Evolutionary conservation across 1,284 basidiomycete genomes (phyloP), one percentile per base, ranked within the genome.

Genomic region (Pseudozyma tsukubaensis): DNA sequence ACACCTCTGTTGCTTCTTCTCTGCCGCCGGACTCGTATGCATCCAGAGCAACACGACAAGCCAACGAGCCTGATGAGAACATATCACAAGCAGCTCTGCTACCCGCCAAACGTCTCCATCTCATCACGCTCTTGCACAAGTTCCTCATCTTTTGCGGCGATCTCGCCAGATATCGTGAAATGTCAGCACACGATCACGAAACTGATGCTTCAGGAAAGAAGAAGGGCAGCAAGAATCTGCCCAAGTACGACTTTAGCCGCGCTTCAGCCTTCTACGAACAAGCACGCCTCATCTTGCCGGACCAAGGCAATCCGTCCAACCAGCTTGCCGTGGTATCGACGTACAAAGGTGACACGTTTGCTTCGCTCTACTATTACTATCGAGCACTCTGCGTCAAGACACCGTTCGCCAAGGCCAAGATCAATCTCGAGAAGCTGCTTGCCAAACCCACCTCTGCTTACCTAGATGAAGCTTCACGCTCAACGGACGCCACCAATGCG

Each of bases 291-390:
- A 53, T 83, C 35, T 48, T 82, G 34, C 81, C 82, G 8, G 77
- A 80, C 43, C 69, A 78, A 44, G 82, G 82, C 56, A 94, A 96
- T 79, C 90, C 96, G 1, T 96, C 92, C 43, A 96, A 98, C 83
- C 95, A 98, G 85, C 89, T 99, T 32, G 96, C 95, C 1, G 94
- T 98, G 50, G 88, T 99, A 32, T 90, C 94, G 1, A 90, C 91
- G 21, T 95, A 95, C 84, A 88, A 91, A 77, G 88, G 88, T 70
- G 94, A 97, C 85, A 88, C 88, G n/a, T 94, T 97, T 76, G 86
- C 87, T 32, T 91, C 92, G 34, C 87, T 93, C 14, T 89, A 93
- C 73, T 91, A 95, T 83, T 96, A 97, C 85, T 95, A 95, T 81
- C 91, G 94, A 40, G 93, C 96, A 0, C 86, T 98, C 7, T 96